These are phyloP conservation scores for Hyphopichia pseudoburtonii DNA, from an alignment of 1,139 yeast genomes.

Conservation along the genomic window DNA sequence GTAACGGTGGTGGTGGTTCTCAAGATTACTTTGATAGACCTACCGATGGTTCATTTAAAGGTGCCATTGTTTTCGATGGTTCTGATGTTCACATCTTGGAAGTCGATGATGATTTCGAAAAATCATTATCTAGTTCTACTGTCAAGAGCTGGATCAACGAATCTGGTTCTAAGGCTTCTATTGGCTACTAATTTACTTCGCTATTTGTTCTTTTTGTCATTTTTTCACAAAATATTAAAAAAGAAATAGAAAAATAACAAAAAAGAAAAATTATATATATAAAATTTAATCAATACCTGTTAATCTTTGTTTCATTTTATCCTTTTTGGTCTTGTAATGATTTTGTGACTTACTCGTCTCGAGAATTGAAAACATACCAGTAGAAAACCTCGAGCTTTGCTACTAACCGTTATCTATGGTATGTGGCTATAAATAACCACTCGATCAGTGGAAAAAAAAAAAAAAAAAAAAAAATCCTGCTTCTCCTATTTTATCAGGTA, in stretches of 20 bases:
- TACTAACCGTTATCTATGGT: too few species aligned
- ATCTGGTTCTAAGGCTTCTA: conserved; percentile 50
- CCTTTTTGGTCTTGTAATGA: too few species aligned
- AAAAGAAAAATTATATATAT: not conserved
- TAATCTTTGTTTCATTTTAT: too few species aligned
- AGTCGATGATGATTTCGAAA: conserved; percentile 58
- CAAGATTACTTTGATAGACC: conserved; percentile 88
- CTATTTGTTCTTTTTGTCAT: too few species aligned
- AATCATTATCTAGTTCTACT: conserved; percentile 52
- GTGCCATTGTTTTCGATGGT: conserved; percentile 78
- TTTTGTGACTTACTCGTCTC: too few species aligned
- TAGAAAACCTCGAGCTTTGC: too few species aligned
- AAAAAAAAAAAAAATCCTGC: too few species aligned
- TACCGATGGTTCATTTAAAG: conserved; percentile 71
- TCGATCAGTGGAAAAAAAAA: too few species aligned
- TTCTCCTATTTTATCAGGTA: too few species aligned
- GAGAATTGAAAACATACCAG: too few species aligned
- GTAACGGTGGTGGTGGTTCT: conserved; percentile 80
- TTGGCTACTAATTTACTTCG: not conserved
- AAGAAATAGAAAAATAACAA: not conserved
- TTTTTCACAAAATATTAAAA: too few species aligned
- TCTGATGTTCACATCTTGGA: conserved; percentile 56
- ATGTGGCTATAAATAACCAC: too few species aligned
- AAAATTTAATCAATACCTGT: not conserved
- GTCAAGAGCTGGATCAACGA: conserved; percentile 55